Evolutionary conservation across 495 filamentous ascomycete genomes (phyloP).

Genomic region (Neurospora sp.): DNA sequence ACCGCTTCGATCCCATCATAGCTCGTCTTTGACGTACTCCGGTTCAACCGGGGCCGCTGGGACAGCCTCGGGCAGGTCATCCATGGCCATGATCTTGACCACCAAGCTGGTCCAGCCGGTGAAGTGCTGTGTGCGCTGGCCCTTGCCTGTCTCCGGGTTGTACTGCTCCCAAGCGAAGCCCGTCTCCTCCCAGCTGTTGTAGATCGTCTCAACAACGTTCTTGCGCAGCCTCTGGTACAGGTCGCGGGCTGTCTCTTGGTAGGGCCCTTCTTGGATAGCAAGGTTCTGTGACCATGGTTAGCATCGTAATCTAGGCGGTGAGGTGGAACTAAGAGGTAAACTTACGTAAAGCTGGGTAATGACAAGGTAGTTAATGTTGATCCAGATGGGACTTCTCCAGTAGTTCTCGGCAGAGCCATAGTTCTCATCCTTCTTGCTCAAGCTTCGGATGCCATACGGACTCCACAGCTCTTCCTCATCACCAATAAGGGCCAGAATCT

Average conservation of each 20-base stretch:
- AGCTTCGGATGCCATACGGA: conserved; percentile 70
- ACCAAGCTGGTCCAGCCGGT: conserved; percentile 97
- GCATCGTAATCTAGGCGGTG: neutral
- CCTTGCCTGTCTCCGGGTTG: conserved; percentile 82
- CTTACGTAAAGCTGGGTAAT: conserved; percentile 74
- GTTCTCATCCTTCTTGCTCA: conserved; percentile 72
- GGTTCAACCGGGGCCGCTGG: neutral
- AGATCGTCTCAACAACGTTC: conserved; percentile 86
- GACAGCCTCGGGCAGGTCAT: conserved; percentile 18
- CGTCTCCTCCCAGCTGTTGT: conserved; percentile 74
- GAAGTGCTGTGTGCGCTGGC: conserved; percentile 95
- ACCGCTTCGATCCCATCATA: neutral
- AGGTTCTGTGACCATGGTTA: conserved; percentile 35
- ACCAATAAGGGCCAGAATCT: conserved; percentile 63
- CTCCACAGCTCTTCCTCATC: conserved; percentile 84
- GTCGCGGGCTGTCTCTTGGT: conserved; percentile 56
- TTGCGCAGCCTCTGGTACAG: conserved; percentile 68
- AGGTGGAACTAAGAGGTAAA: conserved; percentile 6
- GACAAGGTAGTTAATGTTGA: conserved; percentile 93
- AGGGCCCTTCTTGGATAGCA: conserved; percentile 50
- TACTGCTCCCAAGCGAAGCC: conserved; percentile 99
- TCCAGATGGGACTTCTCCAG: conserved; percentile 93
- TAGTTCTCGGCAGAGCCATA: conserved; percentile 94
- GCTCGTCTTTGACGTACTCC: neutral
- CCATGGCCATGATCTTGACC: conserved; percentile 94